These are phyloP conservation scores for Penicillium sp. DNA, from an alignment of 2,329 filamentous ascomycete species.

Conservation along the genomic window DNA sequence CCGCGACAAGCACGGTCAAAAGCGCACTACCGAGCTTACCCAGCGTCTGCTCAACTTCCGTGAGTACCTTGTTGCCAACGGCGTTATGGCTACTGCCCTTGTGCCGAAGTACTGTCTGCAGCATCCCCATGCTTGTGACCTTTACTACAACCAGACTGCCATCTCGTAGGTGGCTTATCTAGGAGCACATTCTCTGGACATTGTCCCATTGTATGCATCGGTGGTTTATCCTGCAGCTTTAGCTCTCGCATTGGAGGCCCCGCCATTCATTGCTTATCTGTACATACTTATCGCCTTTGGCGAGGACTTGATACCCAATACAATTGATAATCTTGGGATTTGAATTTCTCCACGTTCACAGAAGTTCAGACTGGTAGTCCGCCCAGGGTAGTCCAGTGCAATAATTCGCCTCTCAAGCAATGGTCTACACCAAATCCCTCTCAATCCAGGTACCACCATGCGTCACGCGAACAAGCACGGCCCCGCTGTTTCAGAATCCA, in stretches of 20 bases:
- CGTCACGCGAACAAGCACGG: slow-evolving; percentile 9
- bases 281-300: background rate
- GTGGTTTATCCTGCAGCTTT: background rate
- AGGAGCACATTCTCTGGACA: background rate
- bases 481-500: slow-evolving; percentile 10
- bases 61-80: slow-evolving; percentile 55
- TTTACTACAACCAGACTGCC: slow-evolving; percentile 50
- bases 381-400: background rate
- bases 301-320: background rate
- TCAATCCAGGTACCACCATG: background rate
- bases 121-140: slow-evolving; percentile 56
- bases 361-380: too few species aligned
- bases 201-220: background rate
- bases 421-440: background rate
- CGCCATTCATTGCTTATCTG: background rate
- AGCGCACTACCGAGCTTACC: slow-evolving; percentile 51
- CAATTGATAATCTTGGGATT: background rate
- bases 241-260: too few species aligned
- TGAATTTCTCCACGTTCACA: too few species aligned
- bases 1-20: slow-evolving; percentile 46
- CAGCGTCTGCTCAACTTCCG: slow-evolving; percentile 57
- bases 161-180: slow-evolving; percentile 6
- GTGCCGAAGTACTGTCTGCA: slow-evolving; percentile 57
- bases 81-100: slow-evolving; percentile 48
- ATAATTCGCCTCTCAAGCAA: background rate